A percentile compares a stretch with the other conserved stretches of the same genome.
These are phyloP conservation scores for Lablab purpureus DNA, from an alignment of 306 rosid species.

Conservation along the genomic window DNA sequence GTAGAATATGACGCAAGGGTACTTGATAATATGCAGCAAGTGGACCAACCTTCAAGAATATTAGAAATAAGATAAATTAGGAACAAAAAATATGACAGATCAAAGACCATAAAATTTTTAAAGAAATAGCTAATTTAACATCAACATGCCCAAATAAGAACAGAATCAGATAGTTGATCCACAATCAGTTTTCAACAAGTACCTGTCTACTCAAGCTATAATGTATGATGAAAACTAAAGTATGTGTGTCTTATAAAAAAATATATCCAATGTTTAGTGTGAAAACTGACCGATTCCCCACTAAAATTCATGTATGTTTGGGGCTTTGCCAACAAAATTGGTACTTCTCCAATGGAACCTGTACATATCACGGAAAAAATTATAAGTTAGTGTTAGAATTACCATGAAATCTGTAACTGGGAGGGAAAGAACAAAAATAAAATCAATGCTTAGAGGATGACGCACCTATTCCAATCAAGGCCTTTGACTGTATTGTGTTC, in stretches of 20 bases:
- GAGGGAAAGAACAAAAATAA: not conserved
- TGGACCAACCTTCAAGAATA: slow-evolving; percentile 78
- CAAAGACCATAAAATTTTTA: not conserved
- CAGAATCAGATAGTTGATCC: slow-evolving; percentile 29
- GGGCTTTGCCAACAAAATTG: slow-evolving; percentile 91
- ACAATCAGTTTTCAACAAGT: slow-evolving; percentile 3
- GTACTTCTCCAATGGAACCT: slow-evolving; percentile 96
- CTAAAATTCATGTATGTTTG: slow-evolving; percentile 90
- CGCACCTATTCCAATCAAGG: slow-evolving; percentile 87
- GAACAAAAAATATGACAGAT: not conserved
- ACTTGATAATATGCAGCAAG: slow-evolving; percentile 92
- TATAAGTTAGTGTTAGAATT: slow-evolving; percentile 35
- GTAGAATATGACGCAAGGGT: slow-evolving; percentile 87
- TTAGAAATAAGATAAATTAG: slow-evolving; percentile 41
- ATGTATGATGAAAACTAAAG: not conserved
- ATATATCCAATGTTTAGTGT: slow-evolving; percentile 2
- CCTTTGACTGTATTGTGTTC: slow-evolving; percentile 93
- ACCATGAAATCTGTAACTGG: not conserved
- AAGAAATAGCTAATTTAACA: slow-evolving; percentile 4
- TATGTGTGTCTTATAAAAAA: not conserved
- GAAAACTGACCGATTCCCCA: slow-evolving; percentile 88
- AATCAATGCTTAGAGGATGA: slow-evolving; percentile 32
- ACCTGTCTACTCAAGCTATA: not conserved
- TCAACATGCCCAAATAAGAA: slow-evolving; percentile 5
- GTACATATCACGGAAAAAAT: slow-evolving; percentile 51